Evolutionary conservation across 1,284 basidiomycete species (phyloP).

Genomic region (Neonothopanus nambi): DNA sequence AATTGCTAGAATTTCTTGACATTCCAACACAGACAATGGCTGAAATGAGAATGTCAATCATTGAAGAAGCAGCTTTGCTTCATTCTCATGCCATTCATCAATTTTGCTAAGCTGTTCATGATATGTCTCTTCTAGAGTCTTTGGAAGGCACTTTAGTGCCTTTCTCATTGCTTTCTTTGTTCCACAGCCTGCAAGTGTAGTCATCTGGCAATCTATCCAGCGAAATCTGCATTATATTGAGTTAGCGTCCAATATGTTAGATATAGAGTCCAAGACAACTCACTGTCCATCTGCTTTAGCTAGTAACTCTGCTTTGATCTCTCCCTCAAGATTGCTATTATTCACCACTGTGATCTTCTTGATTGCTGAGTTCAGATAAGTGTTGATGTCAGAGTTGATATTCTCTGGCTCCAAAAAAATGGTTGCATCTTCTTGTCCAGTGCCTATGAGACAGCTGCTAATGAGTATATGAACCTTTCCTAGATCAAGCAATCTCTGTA

Average conservation of each 20-base stretch:
- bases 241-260: background rate
- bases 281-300: background rate
- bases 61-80: background rate
- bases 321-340: background rate
- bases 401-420: no score
- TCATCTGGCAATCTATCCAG: constrained; percentile 6
- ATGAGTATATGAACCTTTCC: no score
- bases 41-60: background rate
- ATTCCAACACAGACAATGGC: background rate
- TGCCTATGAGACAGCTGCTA: no score
- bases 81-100: background rate
- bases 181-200: background rate
- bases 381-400: no score
- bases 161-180: background rate
- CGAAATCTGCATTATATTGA: background rate
- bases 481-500: no score
- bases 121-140: constrained; percentile 1
- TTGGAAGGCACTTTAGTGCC: background rate
- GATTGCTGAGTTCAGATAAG: no score
- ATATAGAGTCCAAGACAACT: background rate
- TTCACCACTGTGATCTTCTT: no score
- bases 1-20: background rate
- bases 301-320: background rate
- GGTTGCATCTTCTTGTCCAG: no score
- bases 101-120: background rate